A percentile compares a stretch with the other conserved stretches of the same genome.
phyloP scores from a whole-genome alignment of 306 rosid genomes.

The Prunus dulcis region DNA sequence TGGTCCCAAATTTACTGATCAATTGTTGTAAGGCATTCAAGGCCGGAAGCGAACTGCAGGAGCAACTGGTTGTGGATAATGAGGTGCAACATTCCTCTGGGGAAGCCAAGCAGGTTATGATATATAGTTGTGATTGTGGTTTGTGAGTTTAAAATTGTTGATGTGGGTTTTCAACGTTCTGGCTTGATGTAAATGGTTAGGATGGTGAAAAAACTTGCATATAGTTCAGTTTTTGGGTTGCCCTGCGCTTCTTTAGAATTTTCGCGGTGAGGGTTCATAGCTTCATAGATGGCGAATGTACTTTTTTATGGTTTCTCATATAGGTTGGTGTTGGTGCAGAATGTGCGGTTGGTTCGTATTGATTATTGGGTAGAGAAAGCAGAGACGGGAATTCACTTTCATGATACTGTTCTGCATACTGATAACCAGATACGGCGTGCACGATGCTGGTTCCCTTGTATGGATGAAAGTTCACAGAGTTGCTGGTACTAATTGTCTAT shows the following conservation, averaged over 20 bases:
- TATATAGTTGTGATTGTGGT: slow-evolving; percentile 25
- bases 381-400: slow-evolving; percentile 70
- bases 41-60: slow-evolving; percentile 55
- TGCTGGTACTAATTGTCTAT: slow-evolving; percentile 63
- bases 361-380: slow-evolving; percentile 90
- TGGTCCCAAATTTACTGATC: slow-evolving; percentile 74
- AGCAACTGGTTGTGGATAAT: slow-evolving; percentile 53
- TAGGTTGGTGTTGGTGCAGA: slow-evolving; percentile 81
- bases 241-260: neutral
- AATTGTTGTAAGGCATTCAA: slow-evolving; percentile 82
- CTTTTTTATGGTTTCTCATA: slow-evolving; percentile 56
- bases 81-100: slow-evolving; percentile 50
- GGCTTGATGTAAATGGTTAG: neutral
- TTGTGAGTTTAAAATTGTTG: neutral
- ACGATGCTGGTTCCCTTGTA: slow-evolving; percentile 96
- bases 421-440: slow-evolving; percentile 92
- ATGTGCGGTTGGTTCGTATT: slow-evolving; percentile 78
- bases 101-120: slow-evolving; percentile 77
- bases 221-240: neutral
- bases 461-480: slow-evolving; percentile 76
- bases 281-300: neutral
- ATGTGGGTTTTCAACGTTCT: slow-evolving; percentile 5
- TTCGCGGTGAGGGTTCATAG: neutral
- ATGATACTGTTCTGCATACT: slow-evolving; percentile 59
- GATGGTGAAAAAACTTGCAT: neutral